Evolutionary conservation across 495 filamentous ascomycete genomes (phyloP).

Genomic region (Usnea hakonensis): DNA sequence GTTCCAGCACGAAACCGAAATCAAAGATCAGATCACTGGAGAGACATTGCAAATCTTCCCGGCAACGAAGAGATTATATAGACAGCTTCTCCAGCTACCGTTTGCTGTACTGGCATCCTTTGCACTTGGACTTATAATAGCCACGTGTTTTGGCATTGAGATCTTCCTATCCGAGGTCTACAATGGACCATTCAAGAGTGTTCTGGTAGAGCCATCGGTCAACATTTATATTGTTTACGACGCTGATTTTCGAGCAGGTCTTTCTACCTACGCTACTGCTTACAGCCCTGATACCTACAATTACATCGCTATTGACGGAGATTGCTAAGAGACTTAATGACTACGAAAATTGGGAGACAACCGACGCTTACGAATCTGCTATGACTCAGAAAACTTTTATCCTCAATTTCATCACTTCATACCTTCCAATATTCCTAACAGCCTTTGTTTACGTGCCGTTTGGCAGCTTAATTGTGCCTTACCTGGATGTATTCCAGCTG

Average conservation of each 20-base stretch:
- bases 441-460: conserved; percentile 98
- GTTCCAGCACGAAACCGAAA: conserved; percentile 69
- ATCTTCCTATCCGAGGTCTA: conserved; percentile 95
- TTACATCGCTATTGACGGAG: conserved; percentile 65
- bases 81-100: conserved; percentile 80
- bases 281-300: conserved; percentile 69
- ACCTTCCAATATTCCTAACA: conserved; percentile 83
- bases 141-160: conserved; percentile 85
- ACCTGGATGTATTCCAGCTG: conserved; percentile 77
- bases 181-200: conserved; percentile 75
- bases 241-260: conserved; percentile 47
- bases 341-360: conserved; percentile 87
- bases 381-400: conserved; percentile 89
- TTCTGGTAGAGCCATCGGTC: conserved; percentile 53
- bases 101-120: conserved; percentile 68
- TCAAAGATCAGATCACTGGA: conserved; percentile 74
- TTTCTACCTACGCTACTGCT: conserved; percentile 85
- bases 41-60: conserved; percentile 75
- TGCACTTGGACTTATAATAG: conserved; percentile 72
- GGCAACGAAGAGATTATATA: conserved; percentile 62
- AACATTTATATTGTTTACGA: neutral
- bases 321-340: conserved; percentile 76
- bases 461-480: conserved; percentile 75
- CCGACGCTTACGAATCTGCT: conserved; percentile 66
- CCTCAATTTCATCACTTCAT: conserved; percentile 95